A percentile compares a stretch with the other conserved stretches of the same genome.
These are phyloP conservation scores for Staphylotrichum longicolle DNA, from an alignment of 495 filamentous ascomycete genomes.

Conservation along the genomic window DNA sequence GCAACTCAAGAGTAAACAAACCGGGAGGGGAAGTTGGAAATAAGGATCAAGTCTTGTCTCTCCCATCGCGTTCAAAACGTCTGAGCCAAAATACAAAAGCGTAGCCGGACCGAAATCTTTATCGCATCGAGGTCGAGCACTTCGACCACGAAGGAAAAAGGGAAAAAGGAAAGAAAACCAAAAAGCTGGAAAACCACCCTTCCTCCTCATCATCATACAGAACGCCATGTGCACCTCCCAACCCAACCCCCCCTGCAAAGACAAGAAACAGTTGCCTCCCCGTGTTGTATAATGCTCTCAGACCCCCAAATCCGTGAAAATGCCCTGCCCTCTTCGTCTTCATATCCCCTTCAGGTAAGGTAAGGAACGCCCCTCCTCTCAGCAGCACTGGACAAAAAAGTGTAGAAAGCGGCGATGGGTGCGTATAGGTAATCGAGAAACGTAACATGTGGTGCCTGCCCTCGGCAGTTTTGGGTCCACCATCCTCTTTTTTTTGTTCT, in stretches of 20 bases:
- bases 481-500: background rate
- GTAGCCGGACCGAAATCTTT: background rate
- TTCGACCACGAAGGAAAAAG: conserved; percentile 13
- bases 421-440: too few relatives aligned
- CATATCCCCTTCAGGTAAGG: background rate
- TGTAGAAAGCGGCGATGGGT: too few relatives aligned
- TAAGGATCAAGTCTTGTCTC: background rate
- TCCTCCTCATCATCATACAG: background rate
- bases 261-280: conserved; percentile 3
- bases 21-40: background rate
- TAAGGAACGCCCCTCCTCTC: background rate
- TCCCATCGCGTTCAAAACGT: background rate
- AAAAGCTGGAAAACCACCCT: conserved; percentile 7
- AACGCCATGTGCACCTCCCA: conserved; percentile 15
- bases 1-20: too few relatives aligned
- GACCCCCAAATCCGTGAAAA: conserved; percentile 6
- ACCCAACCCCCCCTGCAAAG: background rate
- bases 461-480: too few relatives aligned
- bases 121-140: conserved; percentile 24
- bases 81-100: background rate
- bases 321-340: background rate
- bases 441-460: too few relatives aligned
- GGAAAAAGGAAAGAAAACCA: background rate
- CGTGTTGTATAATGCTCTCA: conserved; percentile 8
- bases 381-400: too few relatives aligned